Base-by-base conservation (phyloP, 495 filamentous ascomycete genomes). In the Pseudoneurospora amorphoporcata region DNA sequence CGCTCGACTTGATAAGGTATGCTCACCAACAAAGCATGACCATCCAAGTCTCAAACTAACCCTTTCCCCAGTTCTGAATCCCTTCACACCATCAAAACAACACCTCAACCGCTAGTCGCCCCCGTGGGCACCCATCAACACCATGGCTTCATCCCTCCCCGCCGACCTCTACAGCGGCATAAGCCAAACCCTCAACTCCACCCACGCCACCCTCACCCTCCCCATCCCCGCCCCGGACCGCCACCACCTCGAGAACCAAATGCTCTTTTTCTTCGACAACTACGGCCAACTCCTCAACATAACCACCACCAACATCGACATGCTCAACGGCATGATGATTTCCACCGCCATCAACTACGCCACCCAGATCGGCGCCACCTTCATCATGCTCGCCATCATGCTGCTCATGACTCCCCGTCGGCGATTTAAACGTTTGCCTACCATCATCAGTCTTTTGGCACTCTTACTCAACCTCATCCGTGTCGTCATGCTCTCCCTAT, bases 351-450 rank as follows among this genome's bases (percentile, higher is more conserved):
- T 94, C 87, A 91, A 89, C 79, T 94, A 90, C 76, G 90, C 87
- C 61, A 78, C 83, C 39, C 92, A 96, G 78, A 84, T 94, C 70
- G 94, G 94, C 39, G 91, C 92, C n/a, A 88, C 87, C 39, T 73
- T 91, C 73, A 77, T 91, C 32, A 88, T 94, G 71, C 81, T 94
- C 29, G 74, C 92, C 47, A 83, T 92, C 29, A 81, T 95, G 0
- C 79, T 90, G 1, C 71, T 58, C 74, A 79, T 81, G 77, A 82
- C 80, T 0, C 76, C 80, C 12, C 39, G 39, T 0, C 32, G n/a
- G 2, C 81, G 79, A 0, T 75, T 82, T 69, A 53, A 58, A 17
- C 72, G 75, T 1, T 4, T 69, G 2, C 72, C 77, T 1, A 76
- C 77, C 38, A 35, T 81, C 35, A 70, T 82, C 74, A 75, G 73